phyloP scores from a whole-genome alignment of 352 stramenopile genomes.

The Blastocystis sp. region DNA sequence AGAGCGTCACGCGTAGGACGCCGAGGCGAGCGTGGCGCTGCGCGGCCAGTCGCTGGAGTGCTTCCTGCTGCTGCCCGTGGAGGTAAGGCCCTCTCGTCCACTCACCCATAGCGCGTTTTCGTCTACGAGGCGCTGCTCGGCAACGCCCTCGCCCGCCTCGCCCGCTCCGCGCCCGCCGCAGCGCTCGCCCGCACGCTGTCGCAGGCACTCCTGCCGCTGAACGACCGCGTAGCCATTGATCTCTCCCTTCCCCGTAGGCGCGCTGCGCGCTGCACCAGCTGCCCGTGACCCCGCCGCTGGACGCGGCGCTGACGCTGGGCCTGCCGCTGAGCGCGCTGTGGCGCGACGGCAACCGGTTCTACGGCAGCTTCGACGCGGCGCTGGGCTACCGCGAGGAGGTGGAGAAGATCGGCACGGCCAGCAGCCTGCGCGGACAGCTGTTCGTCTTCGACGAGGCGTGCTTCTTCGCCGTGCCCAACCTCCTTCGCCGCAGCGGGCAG shows the following conservation, averaged over 20 bases:
- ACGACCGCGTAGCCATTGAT: neutral
- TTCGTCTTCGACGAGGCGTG: conserved; percentile 21
- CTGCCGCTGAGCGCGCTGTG: conserved; percentile 25
- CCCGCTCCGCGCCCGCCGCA: neutral
- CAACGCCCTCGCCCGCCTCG: neutral
- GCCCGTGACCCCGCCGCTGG: neutral
- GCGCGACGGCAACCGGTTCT: neutral
- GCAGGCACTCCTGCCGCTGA: conserved; percentile 1
- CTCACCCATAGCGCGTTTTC: conserved; percentile 29
- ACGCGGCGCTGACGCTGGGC: neutral
- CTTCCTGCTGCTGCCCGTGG: conserved; percentile 13
- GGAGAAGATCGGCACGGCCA: conserved; percentile 5
- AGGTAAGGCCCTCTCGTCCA: neutral
- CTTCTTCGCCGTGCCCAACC: conserved; percentile 21
- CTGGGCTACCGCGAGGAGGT: conserved; percentile 37
- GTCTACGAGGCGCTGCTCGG: conserved; percentile 23
- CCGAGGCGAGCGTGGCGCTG: neutral
- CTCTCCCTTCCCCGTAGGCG: neutral
- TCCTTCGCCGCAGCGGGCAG: neutral
- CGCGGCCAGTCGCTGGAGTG: conserved; percentile 15
- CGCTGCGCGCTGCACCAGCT: conserved; percentile 5
- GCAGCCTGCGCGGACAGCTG: conserved; percentile 18
- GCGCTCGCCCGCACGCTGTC: neutral
- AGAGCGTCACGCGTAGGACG: neutral
- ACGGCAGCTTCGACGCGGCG: conserved; percentile 27